Conservation (phyloP, 139 green algal species). For the Closterium sp. region DNA sequence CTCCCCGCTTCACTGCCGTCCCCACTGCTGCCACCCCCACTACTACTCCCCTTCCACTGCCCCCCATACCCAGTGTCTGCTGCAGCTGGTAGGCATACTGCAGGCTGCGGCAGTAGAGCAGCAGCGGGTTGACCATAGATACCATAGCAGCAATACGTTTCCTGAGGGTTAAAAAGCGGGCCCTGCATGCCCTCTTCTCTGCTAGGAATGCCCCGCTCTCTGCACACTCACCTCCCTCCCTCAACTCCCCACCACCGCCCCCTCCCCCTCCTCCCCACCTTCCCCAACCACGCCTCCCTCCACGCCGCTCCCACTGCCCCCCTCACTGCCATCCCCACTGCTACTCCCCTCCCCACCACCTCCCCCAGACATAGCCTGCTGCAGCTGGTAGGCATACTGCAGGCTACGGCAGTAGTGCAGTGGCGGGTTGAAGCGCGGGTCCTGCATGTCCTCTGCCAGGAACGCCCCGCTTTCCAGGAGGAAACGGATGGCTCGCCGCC, state of each 20-base stretch:
- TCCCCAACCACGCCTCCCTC: too few species aligned
- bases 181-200: background rate
- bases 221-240: too few species aligned
- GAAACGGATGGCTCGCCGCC: constrained; percentile 26
- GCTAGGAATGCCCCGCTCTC: constrained; percentile 24
- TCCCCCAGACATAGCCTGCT: background rate
- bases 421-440: constrained; percentile 33
- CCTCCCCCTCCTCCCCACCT: too few species aligned
- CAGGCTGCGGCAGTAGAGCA: constrained; percentile 33
- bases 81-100: constrained; percentile 19
- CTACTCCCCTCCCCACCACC: background rate
- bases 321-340: constrained; percentile 24
- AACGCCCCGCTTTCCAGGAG: constrained; percentile 22
- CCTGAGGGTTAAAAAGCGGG: background rate
- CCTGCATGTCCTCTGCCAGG: constrained; percentile 1
- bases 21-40: background rate
- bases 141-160: too few species aligned
- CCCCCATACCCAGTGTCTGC: background rate
- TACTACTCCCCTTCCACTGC: background rate
- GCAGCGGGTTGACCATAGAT: constrained; percentile 3
- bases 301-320: too few species aligned
- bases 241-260: too few species aligned
- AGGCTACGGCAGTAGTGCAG: constrained; percentile 37
- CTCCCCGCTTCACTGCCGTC: constrained; percentile 20
- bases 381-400: constrained; percentile 19